These are phyloP conservation scores for Yamadazyma scolyti DNA, from an alignment of 805 yeast genomes.

Conservation along the genomic window DNA sequence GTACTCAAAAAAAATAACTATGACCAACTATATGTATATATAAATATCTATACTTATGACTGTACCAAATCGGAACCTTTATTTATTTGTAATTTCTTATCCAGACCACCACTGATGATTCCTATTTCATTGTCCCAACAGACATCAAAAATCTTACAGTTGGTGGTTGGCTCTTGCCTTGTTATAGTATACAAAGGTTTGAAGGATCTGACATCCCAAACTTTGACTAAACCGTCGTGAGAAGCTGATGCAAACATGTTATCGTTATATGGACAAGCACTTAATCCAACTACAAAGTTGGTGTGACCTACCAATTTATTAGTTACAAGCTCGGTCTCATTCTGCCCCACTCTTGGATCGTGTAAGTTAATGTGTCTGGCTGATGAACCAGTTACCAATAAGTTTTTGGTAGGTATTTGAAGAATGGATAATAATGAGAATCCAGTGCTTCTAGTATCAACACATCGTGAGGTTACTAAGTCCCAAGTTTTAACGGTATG, in stretches of 20 bases:
- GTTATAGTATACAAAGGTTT: conserved; percentile 77
- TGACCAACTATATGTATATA: background rate
- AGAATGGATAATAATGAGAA: conserved; percentile 76
- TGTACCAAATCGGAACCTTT: conserved; percentile 28
- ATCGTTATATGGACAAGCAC: conserved; percentile 71
- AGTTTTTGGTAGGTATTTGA: conserved; percentile 60
- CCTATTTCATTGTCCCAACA: conserved; percentile 81
- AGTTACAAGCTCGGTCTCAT: conserved; percentile 53
- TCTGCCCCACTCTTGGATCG: conserved; percentile 76
- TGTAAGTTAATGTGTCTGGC: conserved; percentile 95
- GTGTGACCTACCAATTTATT: conserved; percentile 81
- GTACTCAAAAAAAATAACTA: conserved; percentile 27
- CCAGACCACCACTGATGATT: conserved; percentile 90
- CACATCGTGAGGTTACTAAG: conserved; percentile 76
- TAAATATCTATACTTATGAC: conserved; percentile 5
- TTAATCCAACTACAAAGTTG: conserved; percentile 81
- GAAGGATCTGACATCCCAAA: conserved; percentile 93
- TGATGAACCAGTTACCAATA: conserved; percentile 90
- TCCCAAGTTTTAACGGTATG: conserved; percentile 97
- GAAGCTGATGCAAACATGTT: conserved; percentile 86
- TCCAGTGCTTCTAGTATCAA: conserved; percentile 85
- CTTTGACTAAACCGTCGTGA: conserved; percentile 93
- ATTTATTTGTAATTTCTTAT: conserved; percentile 87
- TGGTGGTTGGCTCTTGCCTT: conserved; percentile 52
- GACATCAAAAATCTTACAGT: conserved; percentile 76